phyloP scores from a whole-genome alignment of 208 protist genomes.

The Acanthamoeba royreba region DNA sequence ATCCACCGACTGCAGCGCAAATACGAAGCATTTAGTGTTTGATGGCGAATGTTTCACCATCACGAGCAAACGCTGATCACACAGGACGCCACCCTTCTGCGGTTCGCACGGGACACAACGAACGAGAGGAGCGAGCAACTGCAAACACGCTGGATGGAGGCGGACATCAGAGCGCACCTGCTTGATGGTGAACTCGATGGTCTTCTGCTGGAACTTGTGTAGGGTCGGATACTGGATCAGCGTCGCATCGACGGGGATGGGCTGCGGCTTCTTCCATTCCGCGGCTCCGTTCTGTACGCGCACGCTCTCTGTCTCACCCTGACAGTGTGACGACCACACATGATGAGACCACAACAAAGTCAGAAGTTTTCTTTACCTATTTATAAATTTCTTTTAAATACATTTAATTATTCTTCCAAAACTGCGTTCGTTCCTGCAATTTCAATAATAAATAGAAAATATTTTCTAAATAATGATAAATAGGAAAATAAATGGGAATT shows the following conservation, averaged over 20 bases:
- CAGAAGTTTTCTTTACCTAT: too few species aligned
- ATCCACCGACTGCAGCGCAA: background rate
- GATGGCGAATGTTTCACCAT: too few species aligned
- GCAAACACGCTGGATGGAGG: background rate
- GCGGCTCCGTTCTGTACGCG: background rate
- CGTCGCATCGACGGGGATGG: background rate
- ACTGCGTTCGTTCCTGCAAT: too few species aligned
- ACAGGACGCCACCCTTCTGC: too few species aligned
- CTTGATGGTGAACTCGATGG: conserved; percentile 11
- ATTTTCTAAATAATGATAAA: background rate
- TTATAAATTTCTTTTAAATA: too few species aligned
- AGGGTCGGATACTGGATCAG: conserved; percentile 26
- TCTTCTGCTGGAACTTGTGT: conserved; percentile 31
- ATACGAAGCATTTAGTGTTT: too few species aligned
- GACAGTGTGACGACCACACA: background rate
- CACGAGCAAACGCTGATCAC: too few species aligned
- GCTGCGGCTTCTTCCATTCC: conserved; percentile 22
- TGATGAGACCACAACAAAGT: background rate
- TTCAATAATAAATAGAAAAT: background rate
- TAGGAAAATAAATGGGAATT: background rate
- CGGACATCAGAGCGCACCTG: background rate
- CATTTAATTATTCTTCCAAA: too few species aligned
- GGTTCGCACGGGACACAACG: too few species aligned
- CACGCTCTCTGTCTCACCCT: background rate
- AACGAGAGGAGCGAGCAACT: background rate